A percentile compares a stretch with the other conserved stretches of the same genome.
These are phyloP conservation scores for Aspergillus sp. DNA, from an alignment of 2,329 filamentous ascomycete species.

Conservation along the genomic window DNA sequence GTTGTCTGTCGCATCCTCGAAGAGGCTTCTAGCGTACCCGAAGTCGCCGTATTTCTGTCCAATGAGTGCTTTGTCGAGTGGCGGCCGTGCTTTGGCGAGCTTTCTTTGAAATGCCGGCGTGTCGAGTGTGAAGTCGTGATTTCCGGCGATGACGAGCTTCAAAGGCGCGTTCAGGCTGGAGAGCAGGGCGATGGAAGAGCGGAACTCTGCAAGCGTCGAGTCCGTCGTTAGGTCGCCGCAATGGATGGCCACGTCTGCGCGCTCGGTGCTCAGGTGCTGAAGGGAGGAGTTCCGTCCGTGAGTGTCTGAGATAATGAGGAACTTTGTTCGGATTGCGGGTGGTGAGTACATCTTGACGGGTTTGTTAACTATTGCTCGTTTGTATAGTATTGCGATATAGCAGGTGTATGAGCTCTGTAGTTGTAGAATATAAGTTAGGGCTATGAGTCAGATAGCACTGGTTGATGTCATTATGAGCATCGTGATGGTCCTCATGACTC, in stretches of 20 bases:
- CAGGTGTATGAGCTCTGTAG: background rate
- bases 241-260: constrained; percentile 52
- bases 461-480: background rate
- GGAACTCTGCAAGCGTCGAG: constrained; percentile 44
- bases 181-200: constrained; percentile 44
- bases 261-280: constrained; percentile 25
- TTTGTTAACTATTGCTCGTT: background rate
- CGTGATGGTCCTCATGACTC: background rate
- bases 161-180: constrained; percentile 46
- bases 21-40: constrained; percentile 38
- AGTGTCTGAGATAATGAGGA: constrained; percentile 51
- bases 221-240: constrained; percentile 54
- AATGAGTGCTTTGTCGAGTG: constrained; percentile 25
- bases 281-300: constrained; percentile 32
- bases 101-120: constrained; percentile 36
- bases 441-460: background rate
- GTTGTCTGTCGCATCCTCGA: constrained; percentile 33
- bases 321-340: constrained; percentile 27
- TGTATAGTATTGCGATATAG: background rate
- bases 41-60: constrained; percentile 41
- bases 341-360: background rate
- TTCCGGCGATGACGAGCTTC: constrained; percentile 57
- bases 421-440: background rate
- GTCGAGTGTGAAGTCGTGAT: constrained; percentile 53
- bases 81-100: constrained; percentile 26